phyloP scores from a whole-genome alignment of 2,329 filamentous ascomycete genomes.

The Chaetomium strumarium region DNA sequence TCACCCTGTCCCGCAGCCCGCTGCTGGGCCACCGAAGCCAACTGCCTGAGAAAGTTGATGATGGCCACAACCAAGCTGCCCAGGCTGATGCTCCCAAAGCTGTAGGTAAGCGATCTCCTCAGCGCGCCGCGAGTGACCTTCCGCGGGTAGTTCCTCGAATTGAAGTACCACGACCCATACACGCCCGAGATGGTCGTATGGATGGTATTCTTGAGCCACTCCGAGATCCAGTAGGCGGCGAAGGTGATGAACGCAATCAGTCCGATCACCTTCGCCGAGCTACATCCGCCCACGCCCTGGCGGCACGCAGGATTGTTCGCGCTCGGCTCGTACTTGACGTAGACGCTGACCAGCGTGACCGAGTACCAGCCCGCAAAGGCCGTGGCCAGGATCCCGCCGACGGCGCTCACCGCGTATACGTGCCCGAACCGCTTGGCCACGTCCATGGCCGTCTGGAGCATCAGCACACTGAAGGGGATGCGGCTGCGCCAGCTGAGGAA shows the following conservation, averaged over 20 bases:
- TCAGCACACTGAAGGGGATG: conserved; percentile 85
- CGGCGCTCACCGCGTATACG: conserved; percentile 76
- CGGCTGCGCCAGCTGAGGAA: conserved; percentile 86
- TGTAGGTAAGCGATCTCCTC: conserved; percentile 77
- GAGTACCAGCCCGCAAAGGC: conserved; percentile 81
- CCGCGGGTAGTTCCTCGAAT: conserved; percentile 61
- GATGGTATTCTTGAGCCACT: conserved; percentile 90
- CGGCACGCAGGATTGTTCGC: conserved; percentile 46
- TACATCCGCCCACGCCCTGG: conserved; percentile 56
- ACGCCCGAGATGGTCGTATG: conserved; percentile 83
- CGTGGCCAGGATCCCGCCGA: conserved; percentile 71
- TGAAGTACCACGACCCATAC: conserved; percentile 93
- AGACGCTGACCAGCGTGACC: conserved; percentile 79
- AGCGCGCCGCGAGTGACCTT: conserved; percentile 79
- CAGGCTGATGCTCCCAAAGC: conserved; percentile 83
- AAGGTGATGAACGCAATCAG: conserved; percentile 84
- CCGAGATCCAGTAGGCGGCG: conserved; percentile 87
- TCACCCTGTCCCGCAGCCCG: conserved; percentile 62
- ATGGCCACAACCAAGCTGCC: conserved; percentile 82
- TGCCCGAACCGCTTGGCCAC: conserved; percentile 79
- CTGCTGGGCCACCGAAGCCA: conserved; percentile 71
- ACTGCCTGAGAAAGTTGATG: conserved; percentile 76
- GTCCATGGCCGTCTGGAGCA: conserved; percentile 81
- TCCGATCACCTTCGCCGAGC: conserved; percentile 72
- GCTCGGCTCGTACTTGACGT: conserved; percentile 72